phyloP scores from a whole-genome alignment of 2,329 filamentous ascomycete species.

The Didymella glomerata region DNA sequence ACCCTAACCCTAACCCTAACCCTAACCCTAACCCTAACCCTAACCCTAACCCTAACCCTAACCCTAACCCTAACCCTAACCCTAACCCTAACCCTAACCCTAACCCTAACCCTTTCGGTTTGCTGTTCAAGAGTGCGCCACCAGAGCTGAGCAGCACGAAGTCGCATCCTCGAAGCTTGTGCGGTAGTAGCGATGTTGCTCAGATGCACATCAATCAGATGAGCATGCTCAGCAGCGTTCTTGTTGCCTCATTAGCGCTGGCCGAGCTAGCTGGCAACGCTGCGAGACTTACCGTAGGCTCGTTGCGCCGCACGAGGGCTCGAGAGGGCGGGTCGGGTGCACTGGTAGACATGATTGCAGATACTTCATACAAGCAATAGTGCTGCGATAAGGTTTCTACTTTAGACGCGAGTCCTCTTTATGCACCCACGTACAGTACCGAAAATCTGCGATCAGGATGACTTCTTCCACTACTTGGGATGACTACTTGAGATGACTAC shows the following conservation, averaged over 20 bases:
- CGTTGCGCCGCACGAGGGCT: not conserved
- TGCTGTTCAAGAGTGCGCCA: not conserved
- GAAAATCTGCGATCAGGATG: not conserved
- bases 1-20: no score
- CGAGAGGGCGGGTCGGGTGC: not conserved
- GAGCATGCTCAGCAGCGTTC: not conserved
- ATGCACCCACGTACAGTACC: not conserved
- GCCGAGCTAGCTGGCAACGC: not conserved
- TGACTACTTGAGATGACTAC: not conserved
- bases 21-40: no score
- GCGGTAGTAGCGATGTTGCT: not conserved
- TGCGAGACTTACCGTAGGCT: not conserved
- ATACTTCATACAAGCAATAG: not conserved
- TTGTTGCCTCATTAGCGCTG: not conserved
- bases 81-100: no score
- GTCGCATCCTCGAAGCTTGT: not conserved
- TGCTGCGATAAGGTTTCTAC: not conserved
- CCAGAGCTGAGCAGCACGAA: not conserved
- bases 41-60: no score
- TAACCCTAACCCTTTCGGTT: not conserved
- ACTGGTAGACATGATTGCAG: not conserved
- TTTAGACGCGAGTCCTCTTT: not conserved
- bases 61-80: no score
- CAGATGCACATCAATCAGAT: not conserved
- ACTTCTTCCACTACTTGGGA: not conserved